Evolutionary conservation across 2,329 filamentous ascomycete species (phyloP), one percentile per base, ranked within the genome.

Genomic region (Aspergillus sp.): DNA sequence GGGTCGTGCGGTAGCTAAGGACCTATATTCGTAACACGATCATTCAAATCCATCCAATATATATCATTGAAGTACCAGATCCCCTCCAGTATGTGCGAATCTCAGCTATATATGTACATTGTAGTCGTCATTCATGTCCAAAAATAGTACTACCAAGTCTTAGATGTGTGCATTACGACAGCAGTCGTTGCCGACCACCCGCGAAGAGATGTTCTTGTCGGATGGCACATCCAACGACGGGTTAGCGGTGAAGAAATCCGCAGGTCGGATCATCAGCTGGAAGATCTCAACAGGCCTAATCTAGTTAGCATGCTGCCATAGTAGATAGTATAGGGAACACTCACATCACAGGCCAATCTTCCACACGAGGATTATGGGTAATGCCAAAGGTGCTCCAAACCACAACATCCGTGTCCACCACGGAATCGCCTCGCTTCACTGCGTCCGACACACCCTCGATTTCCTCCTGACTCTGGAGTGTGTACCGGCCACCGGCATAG

Each of bases 401-500:
- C 11, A 80, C 77, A 5, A 80, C 75, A 62, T 80, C 78, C 5
- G 76, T 71, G 59, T 79, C 74, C 2, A 68, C 65, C 3, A 79
- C 76, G 8, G 64, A 58, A 5, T 74, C 71, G 10, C 73, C 69
- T 0, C 71, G 69, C 62, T 70, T 69, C 49, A 73, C 70, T 1
- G 73, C 73, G 61, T 74, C 73, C 1, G 73, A 66, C 5, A 75
- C 71, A 32, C 72, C 71, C 15, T 73, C 68, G 6, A 73, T 67
- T 39, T 81, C 75, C 42, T 77, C 68, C 17, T 80, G 75, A 50
- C 75, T 77, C 67, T 86, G 83, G 59, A 85, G 80, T 0, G 83
- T 85, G 65, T 84, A 84, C 38, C 80, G 78, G 0, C 83, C 83
- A n/a, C 80, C 81, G 0, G 83, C 80, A 62, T 81, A 85, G 2